Evolutionary conservation across 1,139 yeast genomes (phyloP), one percentile per base, ranked within the genome.

Genomic region (Lodderomyces oxycetoniae): DNA sequence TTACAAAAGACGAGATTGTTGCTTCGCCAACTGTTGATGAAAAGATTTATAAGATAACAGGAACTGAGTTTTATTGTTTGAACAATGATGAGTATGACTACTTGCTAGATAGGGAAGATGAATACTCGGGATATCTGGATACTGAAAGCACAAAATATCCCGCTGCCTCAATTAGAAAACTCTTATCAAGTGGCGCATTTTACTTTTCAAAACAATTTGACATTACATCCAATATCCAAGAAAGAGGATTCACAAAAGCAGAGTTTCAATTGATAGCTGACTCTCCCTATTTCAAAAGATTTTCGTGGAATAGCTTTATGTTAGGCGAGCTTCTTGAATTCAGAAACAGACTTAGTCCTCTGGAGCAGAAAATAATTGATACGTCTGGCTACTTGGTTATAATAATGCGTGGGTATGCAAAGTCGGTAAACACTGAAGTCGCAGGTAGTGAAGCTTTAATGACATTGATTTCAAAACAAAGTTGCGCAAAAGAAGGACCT

Each of bases 201-300:
- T 82, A 73, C 48, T 82, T 72, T 53, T 79, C 88, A 0, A 63
- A 68, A 23, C 71, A 77, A 38, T 80, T 79, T 49, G 91, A 83
- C 52, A 56, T 82, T 23, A 76, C 86, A 0, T 74, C 77, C 17
- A 71, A 63, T 22, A 43, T 79, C 3, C 87, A 81, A 52, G 83
- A 74, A 42, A 57, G 88, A 45, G 69, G 71, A 0, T 43, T 60
- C 30, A 30, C 17, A 6, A 33, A 35, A 26, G 31, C 40, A 26
- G 65, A 67, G 4, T 61, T 58, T 39, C 45, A 42, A 31, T 54
- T 70, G 40, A 48, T 65, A 40, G 70, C 76, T 13, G 68, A 59
- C 39, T 59, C 65, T 10, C 58, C 64, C 3, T 78, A 74, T 48
- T 79, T 75, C 46, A 60, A 67, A 30, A 59, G 73, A 32, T 81